Evolutionary conservation across 2,329 filamentous ascomycete genomes (phyloP).

Genomic region (Huntiella abstrusa): DNA sequence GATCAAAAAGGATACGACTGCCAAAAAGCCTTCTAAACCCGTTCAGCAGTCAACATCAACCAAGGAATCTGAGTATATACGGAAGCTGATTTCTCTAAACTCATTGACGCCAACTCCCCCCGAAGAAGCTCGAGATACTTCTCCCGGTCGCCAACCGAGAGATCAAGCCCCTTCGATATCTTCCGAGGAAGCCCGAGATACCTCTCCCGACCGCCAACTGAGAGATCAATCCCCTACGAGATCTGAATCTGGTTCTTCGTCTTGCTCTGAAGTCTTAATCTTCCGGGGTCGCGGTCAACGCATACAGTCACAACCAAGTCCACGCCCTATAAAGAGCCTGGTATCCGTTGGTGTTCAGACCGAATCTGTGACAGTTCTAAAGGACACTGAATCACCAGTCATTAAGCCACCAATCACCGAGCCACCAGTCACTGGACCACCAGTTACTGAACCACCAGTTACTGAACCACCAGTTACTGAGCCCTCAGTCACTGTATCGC

Average conservation of each 20-base stretch:
- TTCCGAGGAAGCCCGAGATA: slow-evolving; percentile 10
- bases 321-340: too few species aligned
- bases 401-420: neutral
- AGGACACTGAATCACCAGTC: neutral
- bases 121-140: slow-evolving; percentile 12
- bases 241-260: neutral
- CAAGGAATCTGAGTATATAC: neutral
- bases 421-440: neutral
- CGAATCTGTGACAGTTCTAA: too few species aligned
- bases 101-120: too few species aligned
- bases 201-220: neutral
- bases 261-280: neutral
- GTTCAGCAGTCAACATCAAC: neutral
- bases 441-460: neutral
- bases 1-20: neutral
- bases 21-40: neutral
- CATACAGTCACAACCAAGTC: too few species aligned
- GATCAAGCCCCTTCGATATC: too few species aligned
- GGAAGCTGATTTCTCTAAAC: too few species aligned
- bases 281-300: neutral
- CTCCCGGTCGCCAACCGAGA: neutral
- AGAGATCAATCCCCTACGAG: neutral
- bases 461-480: neutral
- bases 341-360: too few species aligned
- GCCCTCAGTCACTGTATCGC: neutral